Evolutionary conservation across 1,284 basidiomycete species (phyloP), one percentile per base, ranked within the genome.

Genomic region (Apiotrichum domesticum): DNA sequence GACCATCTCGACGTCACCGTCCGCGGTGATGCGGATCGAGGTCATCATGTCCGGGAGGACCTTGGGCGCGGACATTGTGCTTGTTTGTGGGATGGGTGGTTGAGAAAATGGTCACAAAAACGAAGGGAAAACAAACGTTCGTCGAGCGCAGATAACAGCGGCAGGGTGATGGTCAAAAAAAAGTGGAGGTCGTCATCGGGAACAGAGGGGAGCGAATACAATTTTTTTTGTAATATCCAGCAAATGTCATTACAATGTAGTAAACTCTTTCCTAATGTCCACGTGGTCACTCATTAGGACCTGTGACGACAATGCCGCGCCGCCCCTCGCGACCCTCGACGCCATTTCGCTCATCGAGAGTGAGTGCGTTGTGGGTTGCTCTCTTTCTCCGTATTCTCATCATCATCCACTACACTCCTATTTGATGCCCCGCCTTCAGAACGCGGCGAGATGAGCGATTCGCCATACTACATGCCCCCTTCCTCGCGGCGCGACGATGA

Each of bases 1-100:
- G 48, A 92, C 81, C 57, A 93, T 92, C 74, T 90, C 85, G 61
- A 92, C 83, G 64, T 82, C 83, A 67, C 83, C 83, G 50, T 81
- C 79, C 51, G 67, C 61, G 49, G 64, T 67, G 3, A 81, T 82
- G 51, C 83, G 80, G 70, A 91, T 87, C 1, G 88, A 90, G 15
- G 77, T 77, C 72, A 79, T 77, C 76, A 78, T 78, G 42, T 74
- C 70, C 29, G 70, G 76, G 21, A 72, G 64, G 42, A 66, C 63
- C 60, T 71, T 68, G 11, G 39, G 39, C 3, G 49, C 15, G 15
- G 48, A 37, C 47, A 53, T 53, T 13, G n/a, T 53, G 46, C 3
- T 35, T 11, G 15, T 15, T 11, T 47, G 46, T 15, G 39, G 13
- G 41, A 40, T 35, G 3, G 3, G 35, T 43, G n/a, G 33, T 21